A percentile compares a stretch with the other conserved stretches of the same genome.
Evolutionary conservation across 1,284 basidiomycete species (phyloP).

Genomic region (Apiotrichum porosum): DNA sequence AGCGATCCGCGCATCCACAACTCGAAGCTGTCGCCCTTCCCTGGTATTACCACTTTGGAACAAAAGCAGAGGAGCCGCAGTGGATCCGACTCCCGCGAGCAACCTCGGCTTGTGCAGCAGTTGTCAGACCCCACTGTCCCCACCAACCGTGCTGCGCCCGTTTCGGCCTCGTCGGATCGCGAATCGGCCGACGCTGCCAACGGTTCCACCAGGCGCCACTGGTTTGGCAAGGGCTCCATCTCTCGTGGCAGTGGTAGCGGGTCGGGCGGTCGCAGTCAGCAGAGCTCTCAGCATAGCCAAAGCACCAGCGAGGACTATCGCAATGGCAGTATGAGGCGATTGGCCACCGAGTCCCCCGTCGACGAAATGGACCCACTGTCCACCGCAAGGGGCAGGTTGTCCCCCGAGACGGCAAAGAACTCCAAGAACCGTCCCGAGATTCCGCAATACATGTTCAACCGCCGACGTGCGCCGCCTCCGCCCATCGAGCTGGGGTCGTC

Average conservation of each 20-base stretch:
- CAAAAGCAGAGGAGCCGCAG: not conserved
- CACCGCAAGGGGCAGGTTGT: not conserved
- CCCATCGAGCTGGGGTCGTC: conserved; percentile 14
- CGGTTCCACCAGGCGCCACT: not conserved
- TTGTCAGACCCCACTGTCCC: no score
- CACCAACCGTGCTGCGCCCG: not conserved
- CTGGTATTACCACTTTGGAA: conserved; percentile 70
- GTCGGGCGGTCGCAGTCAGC: not conserved
- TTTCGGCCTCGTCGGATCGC: not conserved
- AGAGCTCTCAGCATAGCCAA: not conserved
- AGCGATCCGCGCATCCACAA: conserved; percentile 56
- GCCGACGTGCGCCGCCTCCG: conserved; percentile 15
- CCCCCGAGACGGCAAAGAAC: conserved; percentile 12
- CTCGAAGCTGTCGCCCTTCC: conserved; percentile 82
- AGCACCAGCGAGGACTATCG: conserved; percentile 7
- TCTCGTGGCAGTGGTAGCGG: conserved; percentile 4
- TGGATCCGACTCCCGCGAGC: not conserved
- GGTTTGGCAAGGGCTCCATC: no score
- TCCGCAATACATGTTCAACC: conserved; percentile 13
- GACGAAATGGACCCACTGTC: conserved; percentile 9
- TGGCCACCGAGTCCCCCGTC: conserved; percentile 4
- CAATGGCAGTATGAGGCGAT: not conserved
- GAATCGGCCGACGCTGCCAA: not conserved
- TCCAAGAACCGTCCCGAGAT: conserved; percentile 11
- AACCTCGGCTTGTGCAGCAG: no score